These are phyloP conservation scores for Reutealis trisperma DNA, from an alignment of 345 rosid genomes.

Conservation along the genomic window DNA sequence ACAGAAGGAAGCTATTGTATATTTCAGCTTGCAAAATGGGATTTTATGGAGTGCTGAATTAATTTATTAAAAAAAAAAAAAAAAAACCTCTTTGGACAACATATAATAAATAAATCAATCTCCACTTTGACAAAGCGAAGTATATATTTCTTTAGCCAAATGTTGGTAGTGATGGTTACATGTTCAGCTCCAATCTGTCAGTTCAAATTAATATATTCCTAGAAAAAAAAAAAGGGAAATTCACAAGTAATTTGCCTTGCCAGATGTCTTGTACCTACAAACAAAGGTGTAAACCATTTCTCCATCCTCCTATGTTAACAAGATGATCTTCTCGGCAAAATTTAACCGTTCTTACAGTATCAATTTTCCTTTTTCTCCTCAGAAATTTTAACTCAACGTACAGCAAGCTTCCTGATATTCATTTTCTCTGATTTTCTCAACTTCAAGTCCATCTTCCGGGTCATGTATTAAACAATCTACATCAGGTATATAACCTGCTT, in stretches of 20 bases:
- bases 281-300: background rate
- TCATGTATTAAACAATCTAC: slow-evolving; percentile 45
- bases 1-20: background rate
- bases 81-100: no score
- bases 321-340: background rate
- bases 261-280: background rate
- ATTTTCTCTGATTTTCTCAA: background rate
- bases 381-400: no score
- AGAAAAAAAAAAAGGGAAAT: background rate
- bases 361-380: background rate
- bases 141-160: background rate
- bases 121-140: no score
- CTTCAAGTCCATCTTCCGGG: slow-evolving; percentile 38
- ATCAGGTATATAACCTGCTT: slow-evolving; percentile 53
- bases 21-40: background rate
- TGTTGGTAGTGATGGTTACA: background rate
- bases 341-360: background rate
- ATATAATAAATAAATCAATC: no score
- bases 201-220: background rate
- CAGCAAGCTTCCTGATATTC: background rate
- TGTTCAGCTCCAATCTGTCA: background rate
- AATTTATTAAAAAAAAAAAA: no score
- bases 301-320: background rate
- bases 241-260: background rate
- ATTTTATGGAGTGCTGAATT: background rate